These are phyloP conservation scores for Lactifluus subvellereus DNA, from an alignment of 768 basidiomycete genomes.

Conservation along the genomic window DNA sequence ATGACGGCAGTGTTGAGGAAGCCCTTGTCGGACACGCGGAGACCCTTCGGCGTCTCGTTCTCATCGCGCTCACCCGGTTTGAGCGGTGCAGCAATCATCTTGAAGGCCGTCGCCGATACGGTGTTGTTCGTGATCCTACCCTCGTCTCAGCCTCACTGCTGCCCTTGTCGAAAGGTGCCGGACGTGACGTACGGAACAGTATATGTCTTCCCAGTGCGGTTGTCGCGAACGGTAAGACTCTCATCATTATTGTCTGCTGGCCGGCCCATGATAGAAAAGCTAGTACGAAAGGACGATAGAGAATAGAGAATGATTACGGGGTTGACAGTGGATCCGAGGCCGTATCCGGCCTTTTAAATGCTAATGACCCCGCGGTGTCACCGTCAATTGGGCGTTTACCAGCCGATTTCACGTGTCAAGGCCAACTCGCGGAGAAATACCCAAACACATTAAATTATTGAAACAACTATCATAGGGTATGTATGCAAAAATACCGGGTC, in stretches of 20 bases:
- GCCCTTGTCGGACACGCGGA: constrained; percentile 73
- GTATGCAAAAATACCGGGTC: constrained; percentile 48
- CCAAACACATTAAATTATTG: constrained; percentile 10
- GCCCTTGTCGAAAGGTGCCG: not conserved
- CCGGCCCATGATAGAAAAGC: constrained; percentile 14
- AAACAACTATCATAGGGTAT: constrained; percentile 5
- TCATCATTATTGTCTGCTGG: constrained; percentile 21
- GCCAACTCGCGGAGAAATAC: not conserved
- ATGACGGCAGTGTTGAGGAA: constrained; percentile 82
- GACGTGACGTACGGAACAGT: constrained; percentile 55
- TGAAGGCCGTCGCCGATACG: constrained; percentile 76
- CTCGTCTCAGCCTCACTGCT: not conserved
- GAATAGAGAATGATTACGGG: not conserved
- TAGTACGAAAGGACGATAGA: not conserved
- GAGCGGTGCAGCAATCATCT: constrained; percentile 56
- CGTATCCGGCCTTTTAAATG: not conserved
- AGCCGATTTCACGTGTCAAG: constrained; percentile 11
- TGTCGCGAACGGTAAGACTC: constrained; percentile 66
- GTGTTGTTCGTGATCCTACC: constrained; percentile 71
- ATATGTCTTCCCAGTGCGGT: constrained; percentile 78
- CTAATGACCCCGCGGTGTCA: not conserved
- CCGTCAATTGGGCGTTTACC: not conserved
- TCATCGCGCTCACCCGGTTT: constrained; percentile 62
- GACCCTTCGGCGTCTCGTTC: constrained; percentile 77
- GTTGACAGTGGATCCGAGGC: not conserved